A percentile compares a stretch with the other conserved stretches of the same genome.
Evolutionary conservation across 495 filamentous ascomycete genomes (phyloP).

Genomic region (Aeminium ludgeri): DNA sequence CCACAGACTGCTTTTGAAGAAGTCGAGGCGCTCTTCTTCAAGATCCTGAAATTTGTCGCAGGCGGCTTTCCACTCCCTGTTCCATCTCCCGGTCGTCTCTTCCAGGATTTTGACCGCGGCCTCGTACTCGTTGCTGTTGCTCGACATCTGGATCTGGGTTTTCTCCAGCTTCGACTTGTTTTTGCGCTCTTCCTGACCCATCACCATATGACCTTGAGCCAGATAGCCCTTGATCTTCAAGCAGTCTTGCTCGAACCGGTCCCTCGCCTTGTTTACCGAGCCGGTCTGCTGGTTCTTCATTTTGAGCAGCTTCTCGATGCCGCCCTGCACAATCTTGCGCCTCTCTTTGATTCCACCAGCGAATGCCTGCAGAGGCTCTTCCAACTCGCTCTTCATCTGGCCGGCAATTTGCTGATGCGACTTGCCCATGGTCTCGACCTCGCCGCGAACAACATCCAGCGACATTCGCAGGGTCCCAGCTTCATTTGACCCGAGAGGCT

Average conservation of each 20-base stretch:
- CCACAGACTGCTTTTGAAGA: conserved; percentile 94
- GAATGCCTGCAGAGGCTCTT: conserved; percentile 85
- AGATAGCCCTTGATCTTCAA: conserved; percentile 96
- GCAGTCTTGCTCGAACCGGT: conserved; percentile 92
- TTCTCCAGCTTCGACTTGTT: conserved; percentile 99
- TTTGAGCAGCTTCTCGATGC: conserved; percentile 86
- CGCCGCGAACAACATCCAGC: conserved; percentile 69
- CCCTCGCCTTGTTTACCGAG: conserved; percentile 83
- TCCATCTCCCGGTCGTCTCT: conserved; percentile 91
- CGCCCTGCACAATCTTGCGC: conserved; percentile 84
- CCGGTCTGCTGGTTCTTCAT: conserved; percentile 82
- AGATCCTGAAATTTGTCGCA: conserved; percentile 99
- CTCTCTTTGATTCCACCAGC: conserved; percentile 87
- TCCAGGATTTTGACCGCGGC: conserved; percentile 80
- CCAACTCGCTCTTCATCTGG: conserved; percentile 95
- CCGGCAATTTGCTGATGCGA: conserved; percentile 73
- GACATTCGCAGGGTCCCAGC: conserved; percentile 66
- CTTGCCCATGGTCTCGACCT: conserved; percentile 90
- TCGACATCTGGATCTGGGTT: conserved; percentile 85
- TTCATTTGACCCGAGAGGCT: conserved; percentile 80
- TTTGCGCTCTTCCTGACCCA: conserved; percentile 97
- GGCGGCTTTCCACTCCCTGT: conserved; percentile 91
- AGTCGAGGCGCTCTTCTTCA: conserved; percentile 93
- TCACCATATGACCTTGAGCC: conserved; percentile 98
- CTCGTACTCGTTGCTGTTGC: conserved; percentile 85